Conservation (phyloP, 1,284 basidiomycete genomes). For the Fomitopsis schrenkii region DNA sequence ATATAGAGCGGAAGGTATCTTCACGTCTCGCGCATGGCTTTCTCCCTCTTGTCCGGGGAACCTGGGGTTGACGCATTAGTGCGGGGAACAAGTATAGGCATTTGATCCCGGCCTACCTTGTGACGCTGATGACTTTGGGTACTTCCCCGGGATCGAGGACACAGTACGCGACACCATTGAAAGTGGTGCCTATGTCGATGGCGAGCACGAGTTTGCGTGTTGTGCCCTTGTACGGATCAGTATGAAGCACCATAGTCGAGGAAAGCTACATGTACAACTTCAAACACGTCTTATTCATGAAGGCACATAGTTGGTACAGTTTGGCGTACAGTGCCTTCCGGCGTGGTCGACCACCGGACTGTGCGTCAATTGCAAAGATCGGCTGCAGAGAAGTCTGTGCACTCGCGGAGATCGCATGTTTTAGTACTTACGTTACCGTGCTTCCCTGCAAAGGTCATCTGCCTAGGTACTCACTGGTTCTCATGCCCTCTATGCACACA, state of each 20-base stretch:
- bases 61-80: constrained; percentile 18
- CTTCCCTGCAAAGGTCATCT: no score
- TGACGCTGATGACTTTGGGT: constrained; percentile 43
- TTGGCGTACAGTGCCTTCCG: no score
- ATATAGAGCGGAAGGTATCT: constrained; percentile 54
- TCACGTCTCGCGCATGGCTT: constrained; percentile 39
- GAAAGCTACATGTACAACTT: not conserved
- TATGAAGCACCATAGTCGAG: not conserved
- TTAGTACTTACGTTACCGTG: no score
- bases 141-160: constrained; percentile 42
- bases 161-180: constrained; percentile 44
- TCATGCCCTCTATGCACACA: no score
- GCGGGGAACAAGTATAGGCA: not conserved
- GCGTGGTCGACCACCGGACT: no score
- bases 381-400: no score
- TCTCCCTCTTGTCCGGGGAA: constrained; percentile 35
- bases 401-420: no score
- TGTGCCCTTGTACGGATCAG: not conserved
- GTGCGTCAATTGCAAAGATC: no score
- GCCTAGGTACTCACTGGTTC: no score
- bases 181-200: constrained; percentile 52
- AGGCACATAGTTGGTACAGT: no score
- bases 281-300: no score
- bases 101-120: constrained; percentile 28
- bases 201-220: constrained; percentile 41